Evolutionary conservation across 1,284 basidiomycete genomes (phyloP).

Genomic region (Microbotryomycetes sp.): DNA sequence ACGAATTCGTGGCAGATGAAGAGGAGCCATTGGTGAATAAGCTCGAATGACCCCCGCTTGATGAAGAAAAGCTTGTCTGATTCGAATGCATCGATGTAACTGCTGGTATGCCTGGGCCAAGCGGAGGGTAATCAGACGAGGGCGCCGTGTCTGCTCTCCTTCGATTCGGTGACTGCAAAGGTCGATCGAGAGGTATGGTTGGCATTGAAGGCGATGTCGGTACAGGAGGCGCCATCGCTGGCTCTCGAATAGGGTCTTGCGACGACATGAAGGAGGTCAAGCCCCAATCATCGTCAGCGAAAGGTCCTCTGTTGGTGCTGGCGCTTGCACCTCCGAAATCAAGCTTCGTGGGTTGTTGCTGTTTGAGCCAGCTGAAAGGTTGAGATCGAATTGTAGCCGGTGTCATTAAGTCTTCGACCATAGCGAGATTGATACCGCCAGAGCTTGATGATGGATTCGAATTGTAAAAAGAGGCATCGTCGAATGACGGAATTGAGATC

Average conservation of each 20-base stretch:
- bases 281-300: neutral
- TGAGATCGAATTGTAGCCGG: slow-evolving; percentile 16
- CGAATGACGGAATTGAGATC: slow-evolving; percentile 31
- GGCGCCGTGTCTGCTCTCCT: slow-evolving; percentile 29
- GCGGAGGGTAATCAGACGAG: slow-evolving; percentile 15
- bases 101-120: slow-evolving; percentile 12
- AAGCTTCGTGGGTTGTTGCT: neutral
- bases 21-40: neutral
- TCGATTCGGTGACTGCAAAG: neutral
- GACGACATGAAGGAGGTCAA: neutral
- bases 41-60: neutral
- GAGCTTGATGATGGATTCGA: neutral
- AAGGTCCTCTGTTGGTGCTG: neutral
- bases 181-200: neutral
- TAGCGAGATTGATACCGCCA: slow-evolving; percentile 3
- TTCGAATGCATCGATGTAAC: slow-evolving; percentile 3
- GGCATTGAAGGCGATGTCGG: slow-evolving; percentile 8
- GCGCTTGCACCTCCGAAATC: neutral
- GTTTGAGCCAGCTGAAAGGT: slow-evolving; percentile 6
- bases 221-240: slow-evolving; percentile 4
- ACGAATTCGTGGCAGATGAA: neutral
- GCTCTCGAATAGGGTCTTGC: neutral
- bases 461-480: slow-evolving; percentile 15
- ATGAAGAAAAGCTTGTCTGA: neutral
- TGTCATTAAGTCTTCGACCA: slow-evolving; percentile 17